phyloP scores from a whole-genome alignment of 345 rosid species.

The Streptanthus diversifolius region DNA sequence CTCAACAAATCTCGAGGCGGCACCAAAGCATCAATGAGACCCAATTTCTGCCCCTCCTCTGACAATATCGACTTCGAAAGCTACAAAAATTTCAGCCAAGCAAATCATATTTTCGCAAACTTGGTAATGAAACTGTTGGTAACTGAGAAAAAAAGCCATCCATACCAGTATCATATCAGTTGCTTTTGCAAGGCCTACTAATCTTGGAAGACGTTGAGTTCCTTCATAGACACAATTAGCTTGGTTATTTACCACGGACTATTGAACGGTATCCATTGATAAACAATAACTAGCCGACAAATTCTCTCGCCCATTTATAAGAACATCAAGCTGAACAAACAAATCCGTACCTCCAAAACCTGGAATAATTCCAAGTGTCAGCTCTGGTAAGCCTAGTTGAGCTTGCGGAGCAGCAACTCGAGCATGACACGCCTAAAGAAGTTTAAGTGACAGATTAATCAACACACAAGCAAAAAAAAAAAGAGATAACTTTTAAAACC shows the following conservation, averaged over 20 bases:
- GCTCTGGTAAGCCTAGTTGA: conserved; percentile 88
- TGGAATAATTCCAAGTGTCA: conserved; percentile 86
- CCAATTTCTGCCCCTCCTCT: conserved; percentile 84
- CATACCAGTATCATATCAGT: conserved; percentile 84
- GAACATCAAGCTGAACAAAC: conserved; percentile 11
- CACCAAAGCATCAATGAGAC: conserved; percentile 76
- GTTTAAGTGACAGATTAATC: background rate
- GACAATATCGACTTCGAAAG: conserved; percentile 75
- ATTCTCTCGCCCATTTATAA: background rate
- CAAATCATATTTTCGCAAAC: background rate
- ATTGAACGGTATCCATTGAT: background rate
- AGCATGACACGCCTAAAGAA: conserved; percentile 79
- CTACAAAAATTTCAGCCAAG: conserved; percentile 42
- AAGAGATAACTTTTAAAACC: background rate
- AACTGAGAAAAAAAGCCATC: background rate
- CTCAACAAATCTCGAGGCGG: conserved; percentile 72
- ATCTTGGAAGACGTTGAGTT: conserved; percentile 98
- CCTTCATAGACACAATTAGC: conserved; percentile 45
- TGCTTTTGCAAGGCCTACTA: conserved; percentile 80
- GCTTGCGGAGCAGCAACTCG: conserved; percentile 75
- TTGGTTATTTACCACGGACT: background rate
- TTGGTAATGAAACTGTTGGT: background rate
- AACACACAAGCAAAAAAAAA: background rate
- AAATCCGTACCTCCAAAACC: conserved; percentile 80
- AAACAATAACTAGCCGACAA: background rate